Base-by-base conservation (phyloP, 2,329 filamentous ascomycete genomes). In the Aspergillus latus region DNA sequence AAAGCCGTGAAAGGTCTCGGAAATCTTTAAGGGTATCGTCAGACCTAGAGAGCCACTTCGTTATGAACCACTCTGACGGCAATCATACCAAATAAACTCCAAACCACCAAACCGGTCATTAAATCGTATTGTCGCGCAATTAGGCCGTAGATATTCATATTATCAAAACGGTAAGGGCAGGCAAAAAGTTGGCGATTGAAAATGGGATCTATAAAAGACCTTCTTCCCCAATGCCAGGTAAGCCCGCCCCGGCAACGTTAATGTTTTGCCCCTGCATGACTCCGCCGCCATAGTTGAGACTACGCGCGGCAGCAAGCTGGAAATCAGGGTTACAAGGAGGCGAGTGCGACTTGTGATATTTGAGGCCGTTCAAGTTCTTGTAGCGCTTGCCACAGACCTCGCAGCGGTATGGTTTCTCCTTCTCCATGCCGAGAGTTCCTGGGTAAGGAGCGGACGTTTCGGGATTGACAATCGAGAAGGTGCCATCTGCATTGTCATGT, bases 351-450 rank as follows among this genome's bases (percentile, higher is more conserved):
- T 90, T 90, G 78, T 88, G 86, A 71, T 99, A 99, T 85, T 99
- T 99, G 60, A 99, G 84, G 5, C 94, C 94, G 75, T 99, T 99
- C 59, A 99, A 76, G 71, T 99, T 99, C 86, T 99, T 99, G 79
- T 99, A 99, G 51, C 94, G 89, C 80, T 99, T 99, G 67, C 93
- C 92, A 71, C 94, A 99, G 9, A 92, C 88, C 63, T 97, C 92
- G 74, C 94, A 99, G 70, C 92, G 92, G 73, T 97, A 97, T 2
- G 94, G 94, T 79, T 99, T 99, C 79, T 97, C 93, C 74, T 97
- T 99, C 77, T 99, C 94, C 94, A 99, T 99, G n/a, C 94, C 94
- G 36, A 96, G 80, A 1, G 94, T 97, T 32, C 94, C 94, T 0
- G 94, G 94, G 63, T 97, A 99, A 0, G 94, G 94, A 1, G 91